phyloP scores from a whole-genome alignment of 257 asterid genomes.

The Solanum stenotomum region DNA sequence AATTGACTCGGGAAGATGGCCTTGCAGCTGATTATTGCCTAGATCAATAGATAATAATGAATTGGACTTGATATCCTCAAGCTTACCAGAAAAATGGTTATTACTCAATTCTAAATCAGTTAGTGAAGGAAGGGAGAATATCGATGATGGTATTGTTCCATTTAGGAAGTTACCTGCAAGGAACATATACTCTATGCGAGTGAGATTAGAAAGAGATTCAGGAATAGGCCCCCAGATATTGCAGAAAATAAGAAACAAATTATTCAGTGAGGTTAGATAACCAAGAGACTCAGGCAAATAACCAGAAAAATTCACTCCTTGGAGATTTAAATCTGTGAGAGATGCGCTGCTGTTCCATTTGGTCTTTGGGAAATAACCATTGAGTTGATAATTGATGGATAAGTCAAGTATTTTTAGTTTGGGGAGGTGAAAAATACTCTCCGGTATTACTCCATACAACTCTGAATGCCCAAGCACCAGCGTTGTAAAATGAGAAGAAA shows the following conservation, averaged over 20 bases:
- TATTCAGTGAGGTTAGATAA: background rate
- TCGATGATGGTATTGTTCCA: no score
- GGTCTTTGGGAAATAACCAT: background rate
- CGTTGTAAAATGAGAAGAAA: conserved; percentile 1
- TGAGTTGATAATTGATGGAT: background rate
- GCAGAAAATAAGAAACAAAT: background rate
- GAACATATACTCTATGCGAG: no score
- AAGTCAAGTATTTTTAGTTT: conserved; percentile 1
- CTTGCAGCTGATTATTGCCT: no score
- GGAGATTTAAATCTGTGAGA: accelerated
- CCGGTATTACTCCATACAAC: no score
- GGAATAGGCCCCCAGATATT: background rate
- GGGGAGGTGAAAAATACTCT: background rate
- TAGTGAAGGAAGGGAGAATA: no score
- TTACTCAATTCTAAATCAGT: no score
- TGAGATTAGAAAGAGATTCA: background rate
- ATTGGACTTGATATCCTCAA: background rate
- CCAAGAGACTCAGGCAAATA: background rate
- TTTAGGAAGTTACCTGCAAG: no score
- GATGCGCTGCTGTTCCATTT: background rate
- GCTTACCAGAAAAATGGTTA: background rate
- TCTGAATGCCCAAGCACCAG: no score
- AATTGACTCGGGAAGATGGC: background rate
- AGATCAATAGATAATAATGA: no score
- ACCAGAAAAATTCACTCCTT: background rate